Evolutionary conservation across 495 filamentous ascomycete genomes (phyloP).

Genomic region (Tuber borchii): DNA sequence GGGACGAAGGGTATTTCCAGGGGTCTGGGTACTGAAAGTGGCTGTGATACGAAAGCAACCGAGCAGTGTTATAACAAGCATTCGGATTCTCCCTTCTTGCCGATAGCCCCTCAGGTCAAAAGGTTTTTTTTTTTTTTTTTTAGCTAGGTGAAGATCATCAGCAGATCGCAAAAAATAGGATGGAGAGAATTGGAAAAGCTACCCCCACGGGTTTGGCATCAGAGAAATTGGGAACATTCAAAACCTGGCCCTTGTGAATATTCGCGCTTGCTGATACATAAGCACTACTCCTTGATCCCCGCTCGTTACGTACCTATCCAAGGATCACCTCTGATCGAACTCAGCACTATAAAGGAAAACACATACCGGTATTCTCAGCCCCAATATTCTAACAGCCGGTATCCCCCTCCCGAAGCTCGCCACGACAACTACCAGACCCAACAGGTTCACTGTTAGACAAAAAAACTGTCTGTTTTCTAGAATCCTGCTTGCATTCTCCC

Average conservation of each 20-base stretch:
- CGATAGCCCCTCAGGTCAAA: slow-evolving; percentile 1
- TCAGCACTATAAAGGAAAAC: background rate
- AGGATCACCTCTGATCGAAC: background rate
- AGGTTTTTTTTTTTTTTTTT: background rate
- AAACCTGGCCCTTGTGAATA: slow-evolving; percentile 17
- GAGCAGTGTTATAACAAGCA: too few relatives aligned
- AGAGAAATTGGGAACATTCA: background rate
- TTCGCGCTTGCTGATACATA: slow-evolving; percentile 4
- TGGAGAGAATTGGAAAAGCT: slow-evolving; percentile 10
- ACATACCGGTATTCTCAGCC: slow-evolving; percentile 2
- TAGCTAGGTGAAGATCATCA: slow-evolving; percentile 8
- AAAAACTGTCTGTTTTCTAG: slow-evolving; percentile 7
- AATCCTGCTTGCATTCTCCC: background rate
- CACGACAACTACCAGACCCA: background rate
- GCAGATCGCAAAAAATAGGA: slow-evolving; percentile 3
- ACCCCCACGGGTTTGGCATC: background rate
- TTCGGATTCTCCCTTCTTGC: slow-evolving; percentile 12
- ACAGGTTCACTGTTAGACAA: slow-evolving; percentile 3
- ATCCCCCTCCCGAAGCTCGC: slow-evolving; percentile 1
- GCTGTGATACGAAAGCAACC: too few relatives aligned
- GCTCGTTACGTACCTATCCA: background rate
- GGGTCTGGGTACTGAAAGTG: too few relatives aligned
- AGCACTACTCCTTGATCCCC: background rate
- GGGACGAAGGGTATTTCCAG: too few relatives aligned
- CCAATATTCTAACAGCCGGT: slow-evolving; percentile 18